Conservation (phyloP, 2,329 filamentous ascomycete genomes). For the Fusarium concolor region DNA sequence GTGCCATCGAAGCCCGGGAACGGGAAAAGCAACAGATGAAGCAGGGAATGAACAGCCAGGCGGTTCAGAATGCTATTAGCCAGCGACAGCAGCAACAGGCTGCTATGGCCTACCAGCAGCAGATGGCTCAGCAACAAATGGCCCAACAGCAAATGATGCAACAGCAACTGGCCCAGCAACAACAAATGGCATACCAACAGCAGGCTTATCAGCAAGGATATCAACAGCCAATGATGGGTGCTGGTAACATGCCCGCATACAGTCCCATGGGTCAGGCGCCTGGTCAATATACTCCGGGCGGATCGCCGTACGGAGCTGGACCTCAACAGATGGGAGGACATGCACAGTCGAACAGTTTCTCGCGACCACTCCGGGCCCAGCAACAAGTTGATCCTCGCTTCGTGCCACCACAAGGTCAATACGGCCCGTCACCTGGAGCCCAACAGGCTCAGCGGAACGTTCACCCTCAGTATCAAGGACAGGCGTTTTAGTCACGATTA, state of each 20-base stretch:
- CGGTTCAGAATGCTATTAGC: conserved; percentile 38
- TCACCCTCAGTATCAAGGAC: conserved; percentile 52
- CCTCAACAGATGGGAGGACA: conserved; percentile 39
- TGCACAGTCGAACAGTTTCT: conserved; percentile 46
- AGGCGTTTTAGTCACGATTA: conserved; percentile 48
- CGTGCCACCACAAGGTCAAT: conserved; percentile 50
- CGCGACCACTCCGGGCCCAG: conserved; percentile 48
- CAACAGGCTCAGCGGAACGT: conserved; percentile 39
- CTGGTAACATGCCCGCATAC: conserved; percentile 43
- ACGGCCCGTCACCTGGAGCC: conserved; percentile 34
- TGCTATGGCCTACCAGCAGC: conserved; percentile 46
- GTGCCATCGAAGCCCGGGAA: conserved; percentile 83
- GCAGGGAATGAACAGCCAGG: conserved; percentile 67
- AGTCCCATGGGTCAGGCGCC: conserved; percentile 41
- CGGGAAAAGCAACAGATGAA: conserved; percentile 79
- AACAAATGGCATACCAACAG: conserved; percentile 45
- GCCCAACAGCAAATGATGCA: conserved; percentile 46
- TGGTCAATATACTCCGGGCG: conserved; percentile 37
- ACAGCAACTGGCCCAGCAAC: conserved; percentile 31
- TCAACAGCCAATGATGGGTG: conserved; percentile 44
- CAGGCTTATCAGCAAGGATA: conserved; percentile 42
- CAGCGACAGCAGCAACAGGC: conserved; percentile 37
- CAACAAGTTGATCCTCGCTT: conserved; percentile 46
- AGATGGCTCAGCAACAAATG: conserved; percentile 63
- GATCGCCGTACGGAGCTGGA: conserved; percentile 38